These are phyloP conservation scores for Aspergillus carbonarius DNA, from an alignment of 2,329 filamentous ascomycete species.

Conservation along the genomic window DNA sequence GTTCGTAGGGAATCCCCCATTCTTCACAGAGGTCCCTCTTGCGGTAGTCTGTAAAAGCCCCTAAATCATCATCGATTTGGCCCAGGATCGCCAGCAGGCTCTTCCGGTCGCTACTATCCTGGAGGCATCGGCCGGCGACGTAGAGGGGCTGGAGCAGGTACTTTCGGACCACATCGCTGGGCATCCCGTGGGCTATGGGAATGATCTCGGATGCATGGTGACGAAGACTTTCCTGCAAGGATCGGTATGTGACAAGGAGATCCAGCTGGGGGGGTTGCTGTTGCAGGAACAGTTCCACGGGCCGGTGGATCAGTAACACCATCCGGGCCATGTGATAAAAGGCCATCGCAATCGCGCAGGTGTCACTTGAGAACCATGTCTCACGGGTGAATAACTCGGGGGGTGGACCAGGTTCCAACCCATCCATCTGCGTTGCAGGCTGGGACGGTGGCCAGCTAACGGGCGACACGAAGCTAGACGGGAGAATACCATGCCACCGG, in stretches of 20 bases:
- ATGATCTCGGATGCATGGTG: slow-evolving; percentile 7
- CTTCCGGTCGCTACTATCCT: background rate
- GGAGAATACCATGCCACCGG: background rate
- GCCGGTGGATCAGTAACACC: slow-evolving; percentile 13
- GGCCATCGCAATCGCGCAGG: slow-evolving; percentile 15
- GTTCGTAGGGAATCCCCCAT: slow-evolving; percentile 3
- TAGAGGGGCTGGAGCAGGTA: slow-evolving; percentile 21
- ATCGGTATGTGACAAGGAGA: background rate
- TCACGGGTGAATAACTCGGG: background rate
- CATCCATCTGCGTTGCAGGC: background rate
- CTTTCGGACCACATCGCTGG: slow-evolving; percentile 11
- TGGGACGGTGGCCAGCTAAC: slow-evolving; percentile 1
- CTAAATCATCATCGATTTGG: slow-evolving; percentile 7
- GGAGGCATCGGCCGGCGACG: slow-evolving; percentile 16
- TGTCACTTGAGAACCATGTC: slow-evolving; percentile 18
- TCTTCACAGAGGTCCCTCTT: slow-evolving; percentile 7
- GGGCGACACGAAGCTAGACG: background rate
- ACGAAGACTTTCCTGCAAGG: background rate
- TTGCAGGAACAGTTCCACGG: background rate
- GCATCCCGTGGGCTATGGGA: slow-evolving; percentile 13
- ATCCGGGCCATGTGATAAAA: slow-evolving; percentile 23
- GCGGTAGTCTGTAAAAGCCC: slow-evolving; percentile 11
- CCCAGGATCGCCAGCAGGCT: background rate
- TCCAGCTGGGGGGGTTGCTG: background rate
- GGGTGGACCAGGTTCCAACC: background rate